Conservation (phyloP, 768 basidiomycete genomes). For the Kwoniella sp. region DNA sequence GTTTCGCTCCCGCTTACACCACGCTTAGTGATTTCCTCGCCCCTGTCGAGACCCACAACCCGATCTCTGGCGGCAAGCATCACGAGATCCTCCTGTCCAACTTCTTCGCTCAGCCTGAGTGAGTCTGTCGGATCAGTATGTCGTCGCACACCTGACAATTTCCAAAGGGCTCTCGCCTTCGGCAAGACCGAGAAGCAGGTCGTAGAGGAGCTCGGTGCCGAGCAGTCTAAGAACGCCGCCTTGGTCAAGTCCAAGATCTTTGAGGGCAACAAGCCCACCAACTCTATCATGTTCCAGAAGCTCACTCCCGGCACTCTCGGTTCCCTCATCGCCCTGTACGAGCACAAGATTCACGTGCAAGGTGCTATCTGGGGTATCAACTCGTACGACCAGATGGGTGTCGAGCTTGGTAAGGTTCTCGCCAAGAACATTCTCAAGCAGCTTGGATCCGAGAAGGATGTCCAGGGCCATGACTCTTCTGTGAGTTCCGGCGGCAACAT, state of each 20-base stretch:
- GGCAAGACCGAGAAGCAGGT: slow-evolving; percentile 94
- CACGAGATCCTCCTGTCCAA: slow-evolving; percentile 96
- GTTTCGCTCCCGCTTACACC: no score
- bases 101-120: slow-evolving; percentile 95
- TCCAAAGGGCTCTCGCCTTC: slow-evolving; percentile 72
- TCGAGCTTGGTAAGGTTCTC: slow-evolving; percentile 94
- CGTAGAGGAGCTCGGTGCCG: slow-evolving; percentile 55
- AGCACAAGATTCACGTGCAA: slow-evolving; percentile 99
- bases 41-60: slow-evolving; percentile 58
- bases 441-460: slow-evolving; percentile 60
- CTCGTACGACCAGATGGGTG: slow-evolving; percentile 99
- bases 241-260: slow-evolving; percentile 96
- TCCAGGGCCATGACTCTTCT: slow-evolving; percentile 84
- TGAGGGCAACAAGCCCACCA: slow-evolving; percentile 94
- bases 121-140: slow-evolving; percentile 9
- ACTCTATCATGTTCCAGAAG: slow-evolving; percentile 89
- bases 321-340: slow-evolving; percentile 49
- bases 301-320: slow-evolving; percentile 86
- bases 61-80: slow-evolving; percentile 76
- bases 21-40: slow-evolving; percentile 46
- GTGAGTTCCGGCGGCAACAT: slow-evolving; percentile 39
- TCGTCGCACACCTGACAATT: not conserved
- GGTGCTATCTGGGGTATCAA: slow-evolving; percentile 98
- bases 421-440: slow-evolving; percentile 93
- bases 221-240: slow-evolving; percentile 66